phyloP scores from a whole-genome alignment of 192 early-diverging fungal species.

The Gaertneriomyces sp. region DNA sequence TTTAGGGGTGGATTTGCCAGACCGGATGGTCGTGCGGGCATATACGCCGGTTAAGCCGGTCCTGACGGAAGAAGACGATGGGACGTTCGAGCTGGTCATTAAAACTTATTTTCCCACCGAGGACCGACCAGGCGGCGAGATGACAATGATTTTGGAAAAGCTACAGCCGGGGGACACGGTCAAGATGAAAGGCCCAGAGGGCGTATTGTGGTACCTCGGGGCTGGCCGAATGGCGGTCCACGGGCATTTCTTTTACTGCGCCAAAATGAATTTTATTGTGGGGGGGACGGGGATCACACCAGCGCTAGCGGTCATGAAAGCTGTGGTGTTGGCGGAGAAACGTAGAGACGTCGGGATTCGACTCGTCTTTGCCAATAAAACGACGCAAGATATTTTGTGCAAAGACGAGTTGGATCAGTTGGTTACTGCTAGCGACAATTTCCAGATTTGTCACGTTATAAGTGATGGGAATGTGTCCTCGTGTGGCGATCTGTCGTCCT shows the following conservation, averaged over 20 bases:
- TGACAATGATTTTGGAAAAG: constrained; percentile 4
- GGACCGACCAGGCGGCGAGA: constrained; percentile 5
- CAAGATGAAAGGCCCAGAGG: constrained; percentile 8
- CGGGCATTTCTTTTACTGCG: constrained; percentile 1
- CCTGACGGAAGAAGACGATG: constrained; percentile 5
- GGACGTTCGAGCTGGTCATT: constrained; percentile 12
- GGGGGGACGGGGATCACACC: background rate
- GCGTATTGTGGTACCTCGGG: background rate
- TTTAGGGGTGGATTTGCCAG: background rate
- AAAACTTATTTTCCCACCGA: constrained; percentile 14
- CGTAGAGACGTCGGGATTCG: background rate
- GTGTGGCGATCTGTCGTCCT: background rate
- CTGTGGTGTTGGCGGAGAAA: background rate
- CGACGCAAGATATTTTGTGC: background rate
- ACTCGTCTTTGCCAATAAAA: background rate
- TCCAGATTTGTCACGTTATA: constrained; percentile 2
- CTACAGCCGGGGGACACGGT: constrained; percentile 1
- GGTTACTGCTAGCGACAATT: background rate
- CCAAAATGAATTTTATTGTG: constrained; percentile 6
- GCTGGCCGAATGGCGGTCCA: background rate
- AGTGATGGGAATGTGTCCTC: background rate
- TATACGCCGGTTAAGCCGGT: constrained; percentile 20
- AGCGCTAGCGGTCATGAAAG: constrained; percentile 5
- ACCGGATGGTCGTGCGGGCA: constrained; percentile 22
- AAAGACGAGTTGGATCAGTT: background rate